These are phyloP conservation scores for Poa annua DNA, from an alignment of 176 grass and related monocot genomes.

Conservation along the genomic window DNA sequence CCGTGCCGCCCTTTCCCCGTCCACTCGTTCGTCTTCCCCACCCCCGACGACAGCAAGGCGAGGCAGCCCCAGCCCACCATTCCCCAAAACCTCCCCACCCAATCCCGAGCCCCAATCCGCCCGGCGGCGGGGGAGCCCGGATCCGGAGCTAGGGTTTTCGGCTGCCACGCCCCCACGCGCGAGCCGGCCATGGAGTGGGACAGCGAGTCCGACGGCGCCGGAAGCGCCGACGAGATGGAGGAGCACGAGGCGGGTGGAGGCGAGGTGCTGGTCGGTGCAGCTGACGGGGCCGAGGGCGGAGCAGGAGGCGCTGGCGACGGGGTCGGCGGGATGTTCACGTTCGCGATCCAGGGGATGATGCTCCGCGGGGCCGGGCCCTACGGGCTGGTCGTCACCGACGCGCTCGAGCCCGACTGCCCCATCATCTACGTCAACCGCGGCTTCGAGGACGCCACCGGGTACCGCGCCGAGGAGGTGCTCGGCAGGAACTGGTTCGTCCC, in stretches of 20 bases:
- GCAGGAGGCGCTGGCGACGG: background rate
- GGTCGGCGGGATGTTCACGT: conserved; percentile 60
- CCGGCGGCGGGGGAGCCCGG: conserved; percentile 32
- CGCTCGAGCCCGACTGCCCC: conserved; percentile 86
- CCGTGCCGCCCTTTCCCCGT: conserved; percentile 24
- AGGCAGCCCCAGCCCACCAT: conserved; percentile 38
- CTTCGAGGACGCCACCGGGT: conserved; percentile 86
- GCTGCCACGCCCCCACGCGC: background rate
- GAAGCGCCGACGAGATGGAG: conserved; percentile 53
- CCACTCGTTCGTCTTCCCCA: conserved; percentile 49
- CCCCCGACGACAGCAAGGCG: conserved; percentile 31
- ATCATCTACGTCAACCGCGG: conserved; percentile 98
- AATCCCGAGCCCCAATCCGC: conserved; percentile 45
- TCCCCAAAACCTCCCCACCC: conserved; percentile 15
- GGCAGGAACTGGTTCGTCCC: conserved; percentile 89
- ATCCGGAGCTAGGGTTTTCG: conserved; percentile 61
- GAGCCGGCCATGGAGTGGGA: conserved; percentile 75
- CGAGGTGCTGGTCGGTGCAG: background rate
- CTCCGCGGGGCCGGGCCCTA: conserved; percentile 62
- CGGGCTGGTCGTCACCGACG: conserved; percentile 88
- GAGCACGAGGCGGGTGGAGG: conserved; percentile 19
- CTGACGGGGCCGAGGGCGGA: background rate
- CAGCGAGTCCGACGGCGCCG: conserved; percentile 80
- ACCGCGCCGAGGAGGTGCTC: conserved; percentile 96
- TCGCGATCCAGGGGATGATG: conserved; percentile 82